These are phyloP conservation scores for Didymella glomerata DNA, from an alignment of 2,329 filamentous ascomycete species.

Conservation along the genomic window DNA sequence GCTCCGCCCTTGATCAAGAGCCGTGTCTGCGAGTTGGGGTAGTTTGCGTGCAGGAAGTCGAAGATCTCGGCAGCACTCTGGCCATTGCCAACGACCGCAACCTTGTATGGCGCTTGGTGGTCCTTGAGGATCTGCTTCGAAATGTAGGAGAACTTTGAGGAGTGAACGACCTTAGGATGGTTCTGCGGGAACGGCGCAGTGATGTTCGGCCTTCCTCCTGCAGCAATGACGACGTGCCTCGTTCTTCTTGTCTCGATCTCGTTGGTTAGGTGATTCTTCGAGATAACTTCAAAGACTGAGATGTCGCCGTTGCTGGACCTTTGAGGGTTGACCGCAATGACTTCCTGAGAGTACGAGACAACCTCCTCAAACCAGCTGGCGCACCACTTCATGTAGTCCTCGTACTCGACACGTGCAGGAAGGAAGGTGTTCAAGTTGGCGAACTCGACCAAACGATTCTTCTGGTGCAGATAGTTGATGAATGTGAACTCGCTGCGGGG, in stretches of 20 bases:
- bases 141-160: conserved; percentile 79
- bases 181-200: conserved; percentile 73
- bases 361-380: conserved; percentile 77
- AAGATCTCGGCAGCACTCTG: conserved; percentile 97
- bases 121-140: conserved; percentile 68
- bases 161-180: conserved; percentile 82
- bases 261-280: conserved; percentile 68
- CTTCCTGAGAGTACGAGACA: conserved; percentile 81
- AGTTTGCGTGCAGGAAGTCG: conserved; percentile 82
- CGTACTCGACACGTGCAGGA: conserved; percentile 86
- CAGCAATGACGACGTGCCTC: conserved; percentile 74
- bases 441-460: conserved; percentile 85
- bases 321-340: conserved; percentile 73
- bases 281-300: conserved; percentile 72
- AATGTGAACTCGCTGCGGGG: conserved; percentile 93
- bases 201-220: conserved; percentile 74
- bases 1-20: conserved; percentile 85
- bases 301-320: conserved; percentile 61
- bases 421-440: conserved; percentile 90
- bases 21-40: conserved; percentile 80
- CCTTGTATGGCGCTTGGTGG: conserved; percentile 67
- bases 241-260: conserved; percentile 62
- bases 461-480: conserved; percentile 87
- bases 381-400: conserved; percentile 96
- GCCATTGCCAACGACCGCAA: conserved; percentile 87